These are phyloP conservation scores for Ambrosiella beaveri DNA, from an alignment of 2,329 filamentous ascomycete species.

Conservation along the genomic window DNA sequence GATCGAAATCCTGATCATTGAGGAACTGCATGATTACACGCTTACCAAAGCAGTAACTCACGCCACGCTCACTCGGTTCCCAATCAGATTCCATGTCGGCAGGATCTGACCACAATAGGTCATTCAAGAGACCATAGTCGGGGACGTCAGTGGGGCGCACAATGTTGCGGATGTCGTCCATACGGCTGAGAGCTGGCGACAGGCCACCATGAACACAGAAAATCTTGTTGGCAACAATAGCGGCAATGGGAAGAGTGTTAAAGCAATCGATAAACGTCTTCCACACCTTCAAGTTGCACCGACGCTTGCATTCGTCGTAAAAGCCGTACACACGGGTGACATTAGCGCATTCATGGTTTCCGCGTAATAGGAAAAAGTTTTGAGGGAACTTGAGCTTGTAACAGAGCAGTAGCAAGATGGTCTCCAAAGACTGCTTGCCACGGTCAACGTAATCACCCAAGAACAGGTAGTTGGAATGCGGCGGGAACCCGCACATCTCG, in stretches of 20 bases:
- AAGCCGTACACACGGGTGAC: conserved; percentile 93
- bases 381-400: conserved; percentile 96
- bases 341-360: conserved; percentile 94
- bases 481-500: conserved; percentile 95
- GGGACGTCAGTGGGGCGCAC: conserved; percentile 91
- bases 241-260: conserved; percentile 84
- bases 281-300: conserved; percentile 95
- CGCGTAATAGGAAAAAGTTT: conserved; percentile 89
- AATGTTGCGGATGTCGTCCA: conserved; percentile 97
- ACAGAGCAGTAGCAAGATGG: conserved; percentile 77
- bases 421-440: conserved; percentile 90
- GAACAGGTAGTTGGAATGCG: conserved; percentile 81
- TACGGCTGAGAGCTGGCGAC: conserved; percentile 79
- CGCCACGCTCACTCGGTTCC: conserved; percentile 92
- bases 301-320: conserved; percentile 93
- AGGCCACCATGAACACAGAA: conserved; percentile 94
- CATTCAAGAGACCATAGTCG: conserved; percentile 88
- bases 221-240: conserved; percentile 95
- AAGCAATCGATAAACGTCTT: conserved; percentile 96
- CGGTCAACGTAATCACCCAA: conserved; percentile 92
- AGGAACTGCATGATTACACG: conserved; percentile 96
- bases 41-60: conserved; percentile 97
- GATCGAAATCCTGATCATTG: conserved; percentile 84
- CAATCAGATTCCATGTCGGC: conserved; percentile 97
- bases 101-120: conserved; percentile 91